Evolutionary conservation across 2,329 filamentous ascomycete species (phyloP).

Genomic region (Fusarium sororula): DNA sequence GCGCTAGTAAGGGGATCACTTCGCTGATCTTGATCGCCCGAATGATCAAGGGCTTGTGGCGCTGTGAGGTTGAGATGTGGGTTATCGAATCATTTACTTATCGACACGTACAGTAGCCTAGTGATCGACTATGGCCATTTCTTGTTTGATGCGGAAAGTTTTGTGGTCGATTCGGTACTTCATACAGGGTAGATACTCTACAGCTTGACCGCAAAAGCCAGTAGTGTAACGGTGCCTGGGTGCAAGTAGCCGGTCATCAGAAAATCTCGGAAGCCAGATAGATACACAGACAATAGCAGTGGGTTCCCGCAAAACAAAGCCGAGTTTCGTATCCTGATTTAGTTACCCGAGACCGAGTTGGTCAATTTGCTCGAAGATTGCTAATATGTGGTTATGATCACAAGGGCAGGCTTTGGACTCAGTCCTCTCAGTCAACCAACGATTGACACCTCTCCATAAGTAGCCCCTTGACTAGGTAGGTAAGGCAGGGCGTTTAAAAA

Average conservation of each 20-base stretch:
- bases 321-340: conserved; percentile 37
- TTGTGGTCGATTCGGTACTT: neutral
- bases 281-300: conserved; percentile 15
- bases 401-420: neutral
- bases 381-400: neutral
- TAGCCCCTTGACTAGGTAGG: neutral
- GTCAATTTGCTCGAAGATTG: neutral
- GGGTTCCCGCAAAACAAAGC: conserved; percentile 22
- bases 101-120: conserved; percentile 1
- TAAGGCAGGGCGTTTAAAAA: neutral
- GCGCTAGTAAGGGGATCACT: conserved; percentile 36
- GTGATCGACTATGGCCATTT: neutral
- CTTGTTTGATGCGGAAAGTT: conserved; percentile 1
- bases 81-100: conserved; percentile 29
- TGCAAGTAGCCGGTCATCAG: conserved; percentile 18
- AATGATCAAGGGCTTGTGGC: neutral
- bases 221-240: conserved; percentile 25
- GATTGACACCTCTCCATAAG: neutral
- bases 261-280: conserved; percentile 2
- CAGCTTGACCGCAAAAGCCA: neutral
- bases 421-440: neutral
- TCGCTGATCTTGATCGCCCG: conserved; percentile 42
- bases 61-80: conserved; percentile 19
- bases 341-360: neutral
- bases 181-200: conserved; percentile 1